These are phyloP conservation scores for Chionographis japonica DNA, from an alignment of 106 monocot species.

Conservation along the genomic window DNA sequence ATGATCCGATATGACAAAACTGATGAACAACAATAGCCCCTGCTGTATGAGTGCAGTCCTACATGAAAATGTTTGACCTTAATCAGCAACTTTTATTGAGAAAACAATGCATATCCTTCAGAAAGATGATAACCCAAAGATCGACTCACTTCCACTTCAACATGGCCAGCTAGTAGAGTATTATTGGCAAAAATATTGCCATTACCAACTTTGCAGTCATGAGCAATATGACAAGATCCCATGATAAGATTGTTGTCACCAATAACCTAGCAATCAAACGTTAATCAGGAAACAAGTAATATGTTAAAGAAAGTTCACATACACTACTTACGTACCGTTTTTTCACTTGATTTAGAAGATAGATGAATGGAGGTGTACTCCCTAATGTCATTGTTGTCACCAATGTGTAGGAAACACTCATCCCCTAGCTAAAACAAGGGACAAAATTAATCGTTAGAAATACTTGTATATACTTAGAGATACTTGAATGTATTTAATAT, in stretches of 20 bases:
- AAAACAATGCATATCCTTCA: too few relatives aligned
- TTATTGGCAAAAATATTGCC: constrained; percentile 91
- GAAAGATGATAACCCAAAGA: not conserved
- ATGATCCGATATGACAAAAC: constrained; percentile 90
- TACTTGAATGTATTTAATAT: too few relatives aligned
- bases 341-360: constrained; percentile 80
- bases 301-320: constrained; percentile 5
- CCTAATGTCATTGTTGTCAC: constrained; percentile 86
- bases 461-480: too few relatives aligned
- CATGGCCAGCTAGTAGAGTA: constrained; percentile 86
- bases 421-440: constrained; percentile 57
- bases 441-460: not conserved
- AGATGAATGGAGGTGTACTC: constrained; percentile 87
- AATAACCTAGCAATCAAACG: constrained; percentile 58
- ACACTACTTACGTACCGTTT: constrained; percentile 48
- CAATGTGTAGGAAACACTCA: constrained; percentile 85
- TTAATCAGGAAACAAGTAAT: constrained; percentile 5
- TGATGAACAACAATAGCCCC: constrained; percentile 83
- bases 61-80: not conserved
- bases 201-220: constrained; percentile 93
- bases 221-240: constrained; percentile 96
- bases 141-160: constrained; percentile 69
- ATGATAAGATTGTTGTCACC: constrained; percentile 89
- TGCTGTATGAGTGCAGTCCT: constrained; percentile 79
- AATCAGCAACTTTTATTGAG: too few relatives aligned